A percentile compares a stretch with the other conserved stretches of the same genome.
These are phyloP conservation scores for Sinapis alba DNA, from an alignment of 441 rosid species.

Conservation along the genomic window DNA sequence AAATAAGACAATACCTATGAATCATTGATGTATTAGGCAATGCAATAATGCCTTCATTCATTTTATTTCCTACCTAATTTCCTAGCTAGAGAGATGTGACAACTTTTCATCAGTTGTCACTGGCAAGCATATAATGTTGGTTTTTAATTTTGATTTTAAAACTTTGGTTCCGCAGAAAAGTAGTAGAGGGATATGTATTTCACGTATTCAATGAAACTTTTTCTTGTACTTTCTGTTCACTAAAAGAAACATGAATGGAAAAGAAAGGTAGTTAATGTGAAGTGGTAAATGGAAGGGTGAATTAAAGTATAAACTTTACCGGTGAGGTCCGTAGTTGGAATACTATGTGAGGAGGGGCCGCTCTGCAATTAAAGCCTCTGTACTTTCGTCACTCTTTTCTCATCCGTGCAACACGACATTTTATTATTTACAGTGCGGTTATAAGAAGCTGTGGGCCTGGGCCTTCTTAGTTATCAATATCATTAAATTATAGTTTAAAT, in stretches of 20 bases:
- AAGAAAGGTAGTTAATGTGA: not conserved
- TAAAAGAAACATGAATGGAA: not conserved
- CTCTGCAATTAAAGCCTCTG: conserved; percentile 28
- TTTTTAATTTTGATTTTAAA: not conserved
- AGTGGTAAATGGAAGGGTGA: conserved; percentile 7
- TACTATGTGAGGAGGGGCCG: conserved; percentile 20
- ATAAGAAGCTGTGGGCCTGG: not conserved
- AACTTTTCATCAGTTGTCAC: not conserved
- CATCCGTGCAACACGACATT: not conserved
- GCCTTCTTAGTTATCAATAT: not conserved
- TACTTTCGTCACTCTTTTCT: not conserved
- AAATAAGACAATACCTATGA: conserved; percentile 28
- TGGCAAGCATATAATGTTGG: conserved; percentile 19
- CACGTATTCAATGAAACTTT: not conserved
- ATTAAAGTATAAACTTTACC: conserved; percentile 12
- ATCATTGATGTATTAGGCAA: conserved; percentile 11
- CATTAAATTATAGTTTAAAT: too few species aligned
- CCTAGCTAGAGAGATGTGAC: conserved; percentile 30
- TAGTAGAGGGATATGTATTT: not conserved
- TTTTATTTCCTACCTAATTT: conserved; percentile 25
- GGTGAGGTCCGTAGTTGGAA: conserved; percentile 21
- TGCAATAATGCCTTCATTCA: conserved; percentile 28
- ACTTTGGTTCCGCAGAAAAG: not conserved
- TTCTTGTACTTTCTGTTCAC: not conserved
- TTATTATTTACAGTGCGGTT: not conserved